Evolutionary conservation across 2,329 filamentous ascomycete genomes (phyloP).

Genomic region (Fusarium acutatum): DNA sequence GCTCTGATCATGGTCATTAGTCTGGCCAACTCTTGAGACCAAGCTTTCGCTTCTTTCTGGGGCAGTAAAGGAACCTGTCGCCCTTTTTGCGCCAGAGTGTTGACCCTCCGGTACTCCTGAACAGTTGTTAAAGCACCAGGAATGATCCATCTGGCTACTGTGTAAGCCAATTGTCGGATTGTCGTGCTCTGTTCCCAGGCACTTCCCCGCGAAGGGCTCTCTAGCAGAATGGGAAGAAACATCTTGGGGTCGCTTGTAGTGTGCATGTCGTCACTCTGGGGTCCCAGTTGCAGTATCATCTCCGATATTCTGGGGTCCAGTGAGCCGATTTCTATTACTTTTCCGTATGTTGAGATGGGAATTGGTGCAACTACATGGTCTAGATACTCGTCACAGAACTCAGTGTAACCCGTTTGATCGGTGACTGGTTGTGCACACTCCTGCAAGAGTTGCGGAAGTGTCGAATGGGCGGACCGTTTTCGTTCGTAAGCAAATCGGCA

Average conservation of each 20-base stretch:
- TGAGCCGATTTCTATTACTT: conserved; percentile 18
- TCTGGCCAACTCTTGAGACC: conserved; percentile 29
- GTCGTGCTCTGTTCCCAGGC: conserved; percentile 64
- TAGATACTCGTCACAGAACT: conserved; percentile 47
- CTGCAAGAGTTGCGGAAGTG: conserved; percentile 43
- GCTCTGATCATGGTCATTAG: conserved; percentile 25
- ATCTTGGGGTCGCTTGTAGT: conserved; percentile 50
- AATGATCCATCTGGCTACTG: conserved; percentile 49
- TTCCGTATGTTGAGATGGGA: conserved; percentile 19
- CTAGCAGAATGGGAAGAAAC: conserved; percentile 72
- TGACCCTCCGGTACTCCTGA: conserved; percentile 51
- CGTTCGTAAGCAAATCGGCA: conserved; percentile 50
- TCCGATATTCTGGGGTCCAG: conserved; percentile 54
- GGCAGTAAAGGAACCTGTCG: conserved; percentile 33
- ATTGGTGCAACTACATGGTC: conserved; percentile 31
- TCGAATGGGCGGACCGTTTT: conserved; percentile 39
- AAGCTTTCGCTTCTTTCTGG: neutral
- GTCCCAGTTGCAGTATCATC: conserved; percentile 46
- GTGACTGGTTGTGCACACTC: conserved; percentile 36
- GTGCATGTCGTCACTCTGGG: conserved; percentile 9
- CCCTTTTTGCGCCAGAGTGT: conserved; percentile 42
- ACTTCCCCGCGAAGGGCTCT: conserved; percentile 62
- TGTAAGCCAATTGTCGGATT: conserved; percentile 64
- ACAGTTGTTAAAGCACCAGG: conserved; percentile 30
- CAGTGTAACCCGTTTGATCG: conserved; percentile 37